These are phyloP conservation scores for Alternaria ventricosa DNA, from an alignment of 2,329 filamentous ascomycete genomes.

Conservation along the genomic window DNA sequence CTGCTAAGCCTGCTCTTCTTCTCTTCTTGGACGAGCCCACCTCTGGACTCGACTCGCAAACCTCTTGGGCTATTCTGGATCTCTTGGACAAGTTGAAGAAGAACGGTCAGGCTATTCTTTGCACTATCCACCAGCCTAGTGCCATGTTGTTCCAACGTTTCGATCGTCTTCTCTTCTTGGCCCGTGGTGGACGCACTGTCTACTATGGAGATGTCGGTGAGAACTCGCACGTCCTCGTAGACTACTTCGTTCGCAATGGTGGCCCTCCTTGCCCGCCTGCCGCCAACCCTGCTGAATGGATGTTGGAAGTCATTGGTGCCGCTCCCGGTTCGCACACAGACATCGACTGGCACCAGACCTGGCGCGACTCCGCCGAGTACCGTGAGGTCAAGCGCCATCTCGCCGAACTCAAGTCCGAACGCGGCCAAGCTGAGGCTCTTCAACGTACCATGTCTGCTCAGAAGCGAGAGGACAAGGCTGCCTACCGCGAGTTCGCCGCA, in stretches of 20 bases:
- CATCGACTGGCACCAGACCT: conserved; percentile 58
- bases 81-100: conserved; percentile 89
- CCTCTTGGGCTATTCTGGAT: conserved; percentile 89
- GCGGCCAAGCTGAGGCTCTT: conserved; percentile 39
- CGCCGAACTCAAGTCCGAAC: conserved; percentile 52
- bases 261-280: conserved; percentile 68
- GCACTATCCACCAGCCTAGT: conserved; percentile 96
- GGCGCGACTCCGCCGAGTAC: conserved; percentile 58
- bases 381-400: conserved; percentile 55
- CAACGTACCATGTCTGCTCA: conserved; percentile 50
- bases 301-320: conserved; percentile 66
- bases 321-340: conserved; percentile 58
- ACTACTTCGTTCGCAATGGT: conserved; percentile 79
- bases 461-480: conserved; percentile 57
- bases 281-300: conserved; percentile 85
- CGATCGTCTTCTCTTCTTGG: conserved; percentile 79
- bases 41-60: conserved; percentile 90
- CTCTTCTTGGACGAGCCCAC: conserved; percentile 96
- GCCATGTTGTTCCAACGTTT: conserved; percentile 94
- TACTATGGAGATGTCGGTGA: conserved; percentile 83
- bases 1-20: conserved; percentile 86
- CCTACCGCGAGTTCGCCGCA: conserved; percentile 80
- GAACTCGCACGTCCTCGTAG: conserved; percentile 70
- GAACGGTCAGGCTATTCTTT: conserved; percentile 84
- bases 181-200: conserved; percentile 76